Evolutionary conservation across 768 basidiomycete genomes (phyloP).

Genomic region (Tylopilus felleus): DNA sequence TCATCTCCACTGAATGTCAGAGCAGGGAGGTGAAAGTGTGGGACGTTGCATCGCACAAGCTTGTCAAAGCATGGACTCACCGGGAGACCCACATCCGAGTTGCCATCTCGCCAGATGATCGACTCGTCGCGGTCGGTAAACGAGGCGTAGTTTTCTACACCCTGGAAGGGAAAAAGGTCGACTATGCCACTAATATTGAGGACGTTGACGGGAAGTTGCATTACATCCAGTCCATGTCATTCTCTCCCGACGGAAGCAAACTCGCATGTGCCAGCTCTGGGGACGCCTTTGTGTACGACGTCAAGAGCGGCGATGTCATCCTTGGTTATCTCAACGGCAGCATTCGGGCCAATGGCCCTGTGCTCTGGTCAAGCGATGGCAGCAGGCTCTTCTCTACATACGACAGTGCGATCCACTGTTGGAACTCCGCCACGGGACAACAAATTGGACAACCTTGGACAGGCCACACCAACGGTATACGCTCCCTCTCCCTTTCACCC

Average conservation of each 20-base stretch:
- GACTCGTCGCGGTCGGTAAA: background rate
- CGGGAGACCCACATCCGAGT: accelerated
- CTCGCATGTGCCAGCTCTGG: background rate
- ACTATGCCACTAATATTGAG: too few relatives aligned
- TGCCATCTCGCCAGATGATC: background rate
- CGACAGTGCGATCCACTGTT: constrained; percentile 10
- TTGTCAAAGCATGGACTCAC: background rate
- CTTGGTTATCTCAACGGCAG: background rate
- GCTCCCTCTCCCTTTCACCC: background rate
- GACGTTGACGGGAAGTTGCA: too few relatives aligned
- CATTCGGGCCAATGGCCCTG: too few relatives aligned
- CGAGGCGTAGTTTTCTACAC: too few relatives aligned
- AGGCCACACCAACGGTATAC: background rate
- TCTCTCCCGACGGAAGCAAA: background rate
- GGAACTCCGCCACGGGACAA: background rate
- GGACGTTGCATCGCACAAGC: background rate
- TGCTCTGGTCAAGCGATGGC: constrained; percentile 7
- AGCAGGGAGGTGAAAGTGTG: background rate
- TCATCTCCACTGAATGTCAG: background rate
- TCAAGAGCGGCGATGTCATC: background rate
- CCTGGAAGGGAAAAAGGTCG: too few relatives aligned
- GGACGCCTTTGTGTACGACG: background rate
- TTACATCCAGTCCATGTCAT: background rate
- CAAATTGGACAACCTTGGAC: background rate
- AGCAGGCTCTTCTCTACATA: background rate